Evolutionary conservation across 306 rosid genomes (phyloP).

Genomic region (Acacia confusa): DNA sequence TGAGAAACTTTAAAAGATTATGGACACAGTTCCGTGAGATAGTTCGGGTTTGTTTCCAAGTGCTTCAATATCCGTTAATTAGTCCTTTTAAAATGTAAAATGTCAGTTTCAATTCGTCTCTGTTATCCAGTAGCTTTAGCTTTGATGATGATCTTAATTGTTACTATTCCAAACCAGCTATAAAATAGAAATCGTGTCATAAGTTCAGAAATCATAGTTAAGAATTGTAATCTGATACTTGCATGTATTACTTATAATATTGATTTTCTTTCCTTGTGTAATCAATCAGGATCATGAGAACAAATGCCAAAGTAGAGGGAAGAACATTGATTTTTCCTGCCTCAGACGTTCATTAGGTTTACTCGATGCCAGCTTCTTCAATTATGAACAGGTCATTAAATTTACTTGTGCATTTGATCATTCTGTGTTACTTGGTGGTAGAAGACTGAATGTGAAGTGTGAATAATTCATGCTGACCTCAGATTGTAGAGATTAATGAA

Average conservation of each 20-base stretch:
- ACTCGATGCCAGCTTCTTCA: slow-evolving; percentile 70
- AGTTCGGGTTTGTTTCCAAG: slow-evolving; percentile 46
- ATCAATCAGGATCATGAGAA: slow-evolving; percentile 54
- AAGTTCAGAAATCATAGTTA: not conserved
- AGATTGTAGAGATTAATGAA: slow-evolving; percentile 49
- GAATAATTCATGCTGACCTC: not conserved
- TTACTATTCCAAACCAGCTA: not conserved
- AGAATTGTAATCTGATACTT: not conserved
- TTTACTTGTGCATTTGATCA: not conserved
- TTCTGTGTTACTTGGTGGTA: not conserved
- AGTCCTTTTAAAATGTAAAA: no score
- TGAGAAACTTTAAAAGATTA: slow-evolving; percentile 37
- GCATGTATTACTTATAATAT: not conserved
- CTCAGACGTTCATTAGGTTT: slow-evolving; percentile 47
- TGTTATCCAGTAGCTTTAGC: not conserved
- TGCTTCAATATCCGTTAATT: no score
- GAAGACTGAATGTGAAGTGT: slow-evolving; percentile 4
- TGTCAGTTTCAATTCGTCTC: not conserved
- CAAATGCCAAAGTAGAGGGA: slow-evolving; percentile 22
- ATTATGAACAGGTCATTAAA: slow-evolving; percentile 37
- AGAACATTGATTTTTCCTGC: slow-evolving; percentile 19
- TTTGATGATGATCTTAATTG: not conserved
- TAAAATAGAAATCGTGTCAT: not conserved
- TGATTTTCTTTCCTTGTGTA: not conserved
- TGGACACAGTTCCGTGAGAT: slow-evolving; percentile 44